phyloP scores from a whole-genome alignment of 2,329 filamentous ascomycete genomes.

The Blumeria hordei region DNA sequence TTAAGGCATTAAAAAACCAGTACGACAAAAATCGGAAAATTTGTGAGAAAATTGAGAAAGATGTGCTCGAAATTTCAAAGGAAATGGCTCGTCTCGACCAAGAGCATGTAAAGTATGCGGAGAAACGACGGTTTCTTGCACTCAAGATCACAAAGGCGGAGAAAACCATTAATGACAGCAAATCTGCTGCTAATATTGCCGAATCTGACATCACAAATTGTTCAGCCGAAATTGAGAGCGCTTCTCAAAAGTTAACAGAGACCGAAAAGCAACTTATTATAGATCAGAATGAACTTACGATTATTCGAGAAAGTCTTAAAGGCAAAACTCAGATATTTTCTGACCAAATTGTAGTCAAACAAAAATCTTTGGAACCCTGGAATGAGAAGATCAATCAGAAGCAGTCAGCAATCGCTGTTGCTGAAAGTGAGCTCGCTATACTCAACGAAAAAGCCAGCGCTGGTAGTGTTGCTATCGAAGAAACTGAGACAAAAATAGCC shows the following conservation, averaged over 20 bases:
- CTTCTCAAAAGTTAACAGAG: constrained; percentile 45
- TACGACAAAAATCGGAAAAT: constrained; percentile 68
- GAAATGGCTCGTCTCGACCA: constrained; percentile 88
- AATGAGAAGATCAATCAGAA: constrained; percentile 93
- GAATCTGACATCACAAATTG: constrained; percentile 58
- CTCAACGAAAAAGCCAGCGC: constrained; percentile 74
- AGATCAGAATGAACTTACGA: constrained; percentile 61
- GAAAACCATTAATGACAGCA: constrained; percentile 58
- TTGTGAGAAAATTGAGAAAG: constrained; percentile 60
- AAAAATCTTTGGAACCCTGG: constrained; percentile 90
- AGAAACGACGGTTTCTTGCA: constrained; percentile 82
- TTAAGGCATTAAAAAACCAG: constrained; percentile 68
- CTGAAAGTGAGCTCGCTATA: constrained; percentile 83
- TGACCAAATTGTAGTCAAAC: constrained; percentile 74
- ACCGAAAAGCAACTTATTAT: constrained; percentile 53
- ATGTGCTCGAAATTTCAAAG: constrained; percentile 54
- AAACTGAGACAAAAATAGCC: constrained; percentile 57
- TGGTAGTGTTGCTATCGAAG: constrained; percentile 60
- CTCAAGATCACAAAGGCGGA: constrained; percentile 90
- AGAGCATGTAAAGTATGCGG: constrained; percentile 88
- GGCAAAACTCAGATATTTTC: constrained; percentile 91
- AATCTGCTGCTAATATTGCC: constrained; percentile 49
- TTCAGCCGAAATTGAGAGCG: constrained; percentile 51
- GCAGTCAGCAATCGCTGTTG: constrained; percentile 77
- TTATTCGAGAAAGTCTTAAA: constrained; percentile 70